Evolutionary conservation across 306 rosid species (phyloP).

Genomic region (Vachellia collinsii): DNA sequence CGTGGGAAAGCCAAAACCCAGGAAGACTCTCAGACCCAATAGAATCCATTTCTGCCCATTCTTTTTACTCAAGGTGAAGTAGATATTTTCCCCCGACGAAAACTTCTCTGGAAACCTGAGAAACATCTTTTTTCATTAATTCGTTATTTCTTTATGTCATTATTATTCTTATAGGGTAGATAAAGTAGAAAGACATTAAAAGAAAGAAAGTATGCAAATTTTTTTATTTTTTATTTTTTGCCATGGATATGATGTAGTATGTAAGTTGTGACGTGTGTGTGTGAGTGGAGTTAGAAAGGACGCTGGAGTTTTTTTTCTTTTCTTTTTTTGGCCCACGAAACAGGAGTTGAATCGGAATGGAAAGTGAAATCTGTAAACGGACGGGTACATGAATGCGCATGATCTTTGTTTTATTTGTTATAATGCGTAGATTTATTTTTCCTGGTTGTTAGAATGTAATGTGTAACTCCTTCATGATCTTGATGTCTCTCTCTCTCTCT

Average conservation of each 20-base stretch:
- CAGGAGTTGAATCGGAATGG: too few species aligned
- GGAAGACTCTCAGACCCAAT: slow-evolving; percentile 65
- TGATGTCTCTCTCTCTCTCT: too few species aligned
- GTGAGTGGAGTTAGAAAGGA: background rate
- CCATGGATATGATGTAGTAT: slow-evolving; percentile 15
- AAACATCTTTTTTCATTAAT: slow-evolving; percentile 4
- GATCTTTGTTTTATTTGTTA: background rate
- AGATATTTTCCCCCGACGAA: slow-evolving; percentile 16
- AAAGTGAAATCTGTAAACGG: slow-evolving; percentile 26
- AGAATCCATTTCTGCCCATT: slow-evolving; percentile 26
- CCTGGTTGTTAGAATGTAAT: too few species aligned
- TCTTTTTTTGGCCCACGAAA: too few species aligned
- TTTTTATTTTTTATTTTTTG: too few species aligned
- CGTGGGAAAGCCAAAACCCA: slow-evolving; percentile 72
- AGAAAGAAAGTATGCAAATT: slow-evolving; percentile 3
- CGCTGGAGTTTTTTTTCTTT: too few species aligned
- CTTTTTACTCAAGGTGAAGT: slow-evolving; percentile 30
- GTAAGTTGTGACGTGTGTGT: background rate
- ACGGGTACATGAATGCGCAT: background rate
- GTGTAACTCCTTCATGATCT: background rate
- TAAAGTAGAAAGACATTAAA: slow-evolving; percentile 18
- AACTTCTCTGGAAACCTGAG: background rate
- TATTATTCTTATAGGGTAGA: slow-evolving; percentile 18
- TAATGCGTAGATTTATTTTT: background rate
- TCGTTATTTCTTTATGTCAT: slow-evolving; percentile 2